phyloP scores from a whole-genome alignment of 139 green algal species.

The Haematococcus sp. region DNA sequence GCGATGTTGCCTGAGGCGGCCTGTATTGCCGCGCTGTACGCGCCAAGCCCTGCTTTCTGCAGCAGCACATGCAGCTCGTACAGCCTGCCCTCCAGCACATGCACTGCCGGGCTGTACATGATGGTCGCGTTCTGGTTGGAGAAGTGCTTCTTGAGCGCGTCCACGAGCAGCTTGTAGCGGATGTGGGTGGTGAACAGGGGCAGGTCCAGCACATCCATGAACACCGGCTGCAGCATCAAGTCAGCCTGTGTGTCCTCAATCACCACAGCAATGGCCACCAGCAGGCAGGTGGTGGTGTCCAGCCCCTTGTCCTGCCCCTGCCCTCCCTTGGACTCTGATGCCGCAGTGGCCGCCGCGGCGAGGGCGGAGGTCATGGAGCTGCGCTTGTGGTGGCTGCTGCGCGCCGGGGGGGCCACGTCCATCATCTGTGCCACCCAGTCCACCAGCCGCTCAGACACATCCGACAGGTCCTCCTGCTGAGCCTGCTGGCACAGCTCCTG shows the following conservation, averaged over 20 bases:
- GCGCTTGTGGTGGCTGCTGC: neutral
- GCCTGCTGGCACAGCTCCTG: neutral
- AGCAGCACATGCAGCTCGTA: slow-evolving; percentile 3
- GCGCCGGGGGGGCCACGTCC: too few relatives aligned
- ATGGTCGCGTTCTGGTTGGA: neutral
- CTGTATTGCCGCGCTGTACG: too few relatives aligned
- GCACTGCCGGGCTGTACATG: neutral
- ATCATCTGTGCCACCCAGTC: too few relatives aligned
- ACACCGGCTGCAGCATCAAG: neutral
- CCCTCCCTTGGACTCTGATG: neutral
- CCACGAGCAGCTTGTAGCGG: neutral
- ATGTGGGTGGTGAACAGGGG: neutral
- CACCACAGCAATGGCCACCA: neutral
- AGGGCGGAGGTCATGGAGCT: neutral
- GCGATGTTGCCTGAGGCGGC: too few relatives aligned
- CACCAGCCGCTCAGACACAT: too few relatives aligned
- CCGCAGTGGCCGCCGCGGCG: neutral
- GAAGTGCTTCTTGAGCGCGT: neutral
- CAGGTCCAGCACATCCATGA: neutral
- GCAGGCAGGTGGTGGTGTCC: neutral
- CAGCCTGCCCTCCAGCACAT: neutral
- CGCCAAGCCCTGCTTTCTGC: neutral
- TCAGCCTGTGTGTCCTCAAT: neutral
- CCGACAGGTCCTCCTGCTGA: neutral
- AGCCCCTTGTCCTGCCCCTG: neutral